Evolutionary conservation across 176 grass and related monocot species (phyloP), one percentile per base, ranked within the genome.

Genomic region (Cenchrus purpureus): DNA sequence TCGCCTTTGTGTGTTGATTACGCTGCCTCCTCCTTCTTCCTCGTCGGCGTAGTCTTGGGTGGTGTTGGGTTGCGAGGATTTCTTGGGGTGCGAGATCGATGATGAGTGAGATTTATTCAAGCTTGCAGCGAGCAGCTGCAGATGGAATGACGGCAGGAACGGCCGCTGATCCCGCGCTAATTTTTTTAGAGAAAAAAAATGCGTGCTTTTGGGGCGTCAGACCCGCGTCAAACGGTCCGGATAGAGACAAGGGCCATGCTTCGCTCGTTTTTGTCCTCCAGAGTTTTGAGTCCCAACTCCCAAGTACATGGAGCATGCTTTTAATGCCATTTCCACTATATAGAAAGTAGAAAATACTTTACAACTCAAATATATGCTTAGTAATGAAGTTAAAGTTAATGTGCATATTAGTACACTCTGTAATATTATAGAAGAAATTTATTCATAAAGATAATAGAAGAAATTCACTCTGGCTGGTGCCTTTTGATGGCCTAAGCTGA

Each of bases 1-100:
- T 16, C 13, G 79, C 65, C 79, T 70, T 81, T 70, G 31, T 81
- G 79, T 81, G 31, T 3, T 6, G 79, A 69, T 81, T 34, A 81
- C 79, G 65, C 51, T 49, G 16, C 45, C 42, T n/a, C 0, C 12
- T 11, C 4, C 54, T 14, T 8, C 55, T 0, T 58, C 28, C 29
- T 67, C 46, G 3, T 65, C 66, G 67, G 44, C 68, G 43, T 7
- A 12, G 22, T 17, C 61, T 9, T 49, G 28, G 9, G 17, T 5
- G 9, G 17, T 5, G 16, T 51, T 51, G 60, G 25, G 60, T 29
- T 12, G 60, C 45, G 22, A 52, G 61, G 75, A 42, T 44, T 62
- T 62, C 50, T 81, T 68, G 50, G 79, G 11, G 6, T 13, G 78
- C 29, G 8, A 56, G 65, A 67, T 53, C 11, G 43, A 8, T 8